A percentile compares a stretch with the other conserved stretches of the same genome.
phyloP scores from a whole-genome alignment of 768 basidiomycete genomes.

The Neoboletus subvelutipes region DNA sequence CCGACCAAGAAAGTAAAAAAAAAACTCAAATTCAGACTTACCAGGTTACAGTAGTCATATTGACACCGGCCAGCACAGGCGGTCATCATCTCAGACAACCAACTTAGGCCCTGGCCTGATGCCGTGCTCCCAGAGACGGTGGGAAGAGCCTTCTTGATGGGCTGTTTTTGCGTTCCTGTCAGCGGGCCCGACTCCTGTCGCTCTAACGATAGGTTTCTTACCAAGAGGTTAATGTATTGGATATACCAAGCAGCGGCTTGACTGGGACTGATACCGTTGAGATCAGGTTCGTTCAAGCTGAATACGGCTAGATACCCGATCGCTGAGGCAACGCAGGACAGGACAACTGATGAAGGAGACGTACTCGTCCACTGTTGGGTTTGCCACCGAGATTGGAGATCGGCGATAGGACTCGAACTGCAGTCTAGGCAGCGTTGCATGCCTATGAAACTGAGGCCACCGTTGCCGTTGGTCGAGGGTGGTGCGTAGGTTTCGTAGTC shows the following conservation, averaged over 20 bases:
- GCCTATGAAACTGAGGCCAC: slow-evolving; percentile 38
- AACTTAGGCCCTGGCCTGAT: slow-evolving; percentile 34
- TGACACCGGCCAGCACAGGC: slow-evolving; percentile 35
- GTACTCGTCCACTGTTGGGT: slow-evolving; percentile 32
- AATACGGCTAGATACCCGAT: slow-evolving; percentile 29
- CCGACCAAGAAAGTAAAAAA: too few relatives aligned
- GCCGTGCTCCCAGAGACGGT: slow-evolving; percentile 33
- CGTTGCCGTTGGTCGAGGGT: slow-evolving; percentile 33
- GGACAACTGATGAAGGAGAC: neutral
- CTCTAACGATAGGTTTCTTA: slow-evolving; percentile 12
- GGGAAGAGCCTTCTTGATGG: slow-evolving; percentile 38
- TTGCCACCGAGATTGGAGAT: slow-evolving; percentile 33
- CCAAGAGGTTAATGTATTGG: slow-evolving; percentile 35
- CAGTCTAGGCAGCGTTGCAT: slow-evolving; percentile 41
- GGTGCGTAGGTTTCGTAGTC: slow-evolving; percentile 39
- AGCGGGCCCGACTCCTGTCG: neutral
- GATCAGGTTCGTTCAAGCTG: slow-evolving; percentile 38
- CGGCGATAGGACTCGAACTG: slow-evolving; percentile 34
- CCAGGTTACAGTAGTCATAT: slow-evolving; percentile 37
- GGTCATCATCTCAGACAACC: slow-evolving; percentile 35
- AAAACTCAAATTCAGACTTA: slow-evolving; percentile 7
- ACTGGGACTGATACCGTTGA: slow-evolving; percentile 27
- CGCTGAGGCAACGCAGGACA: neutral
- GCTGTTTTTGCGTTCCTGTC: slow-evolving; percentile 13
- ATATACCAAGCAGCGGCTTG: slow-evolving; percentile 40